These are phyloP conservation scores for Skeletonema potamos DNA, from an alignment of 108 stramenopile genomes.

Conservation along the genomic window DNA sequence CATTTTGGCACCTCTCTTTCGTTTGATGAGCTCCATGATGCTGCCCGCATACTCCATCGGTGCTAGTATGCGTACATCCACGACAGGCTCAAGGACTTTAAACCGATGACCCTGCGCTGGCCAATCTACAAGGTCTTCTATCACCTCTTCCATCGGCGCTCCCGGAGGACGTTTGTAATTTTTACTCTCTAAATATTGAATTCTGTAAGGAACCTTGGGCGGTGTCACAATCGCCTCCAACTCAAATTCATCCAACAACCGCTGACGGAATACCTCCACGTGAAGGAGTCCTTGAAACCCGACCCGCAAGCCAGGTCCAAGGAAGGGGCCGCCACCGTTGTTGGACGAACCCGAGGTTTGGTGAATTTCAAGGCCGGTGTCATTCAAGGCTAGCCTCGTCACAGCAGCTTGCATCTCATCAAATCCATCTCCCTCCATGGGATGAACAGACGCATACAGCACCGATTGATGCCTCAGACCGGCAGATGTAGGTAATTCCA, in stretches of 20 bases:
- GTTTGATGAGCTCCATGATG: constrained; percentile 84
- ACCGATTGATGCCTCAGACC: constrained; percentile 72
- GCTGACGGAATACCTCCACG: constrained; percentile 97
- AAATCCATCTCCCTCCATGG: constrained; percentile 89
- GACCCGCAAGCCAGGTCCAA: constrained; percentile 93
- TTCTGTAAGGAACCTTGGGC: constrained; percentile 94
- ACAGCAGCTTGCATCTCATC: constrained; percentile 91
- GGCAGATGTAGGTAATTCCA: constrained; percentile 50
- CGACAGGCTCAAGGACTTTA: constrained; percentile 83
- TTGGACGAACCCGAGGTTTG: constrained; percentile 52
- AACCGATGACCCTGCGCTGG: constrained; percentile 68
- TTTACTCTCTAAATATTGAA: constrained; percentile 79
- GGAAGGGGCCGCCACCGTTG: constrained; percentile 73
- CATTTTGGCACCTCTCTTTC: constrained; percentile 71
- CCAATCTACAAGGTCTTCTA: constrained; percentile 82
- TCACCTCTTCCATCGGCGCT: constrained; percentile 73
- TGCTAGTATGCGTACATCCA: constrained; percentile 77
- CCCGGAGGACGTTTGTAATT: constrained; percentile 74
- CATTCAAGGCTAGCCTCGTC: constrained; percentile 90
- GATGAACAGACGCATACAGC: constrained; percentile 95
- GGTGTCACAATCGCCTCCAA: constrained; percentile 95
- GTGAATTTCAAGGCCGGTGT: constrained; percentile 85
- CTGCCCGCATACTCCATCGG: constrained; percentile 84
- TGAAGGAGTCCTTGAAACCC: constrained; percentile 98
- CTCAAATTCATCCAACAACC: constrained; percentile 94